A percentile compares a stretch with the other conserved stretches of the same genome.
Conservation (phyloP, 805 yeast species). For the Metschnikowia lachancei region DNA sequence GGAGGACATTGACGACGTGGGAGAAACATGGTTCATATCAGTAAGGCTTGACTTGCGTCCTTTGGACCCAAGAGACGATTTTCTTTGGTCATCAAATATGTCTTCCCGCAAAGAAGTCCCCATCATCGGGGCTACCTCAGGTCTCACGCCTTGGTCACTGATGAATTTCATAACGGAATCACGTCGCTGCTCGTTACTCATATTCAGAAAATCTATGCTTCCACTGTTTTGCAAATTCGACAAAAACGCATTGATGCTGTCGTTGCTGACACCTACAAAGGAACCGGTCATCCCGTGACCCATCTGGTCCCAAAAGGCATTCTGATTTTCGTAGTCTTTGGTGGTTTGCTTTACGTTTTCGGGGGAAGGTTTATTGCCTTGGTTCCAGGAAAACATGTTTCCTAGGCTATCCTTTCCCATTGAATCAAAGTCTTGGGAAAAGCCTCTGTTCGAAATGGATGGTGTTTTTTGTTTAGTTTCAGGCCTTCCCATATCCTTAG, state of each 20-base stretch:
- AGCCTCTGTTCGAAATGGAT: slow-evolving; percentile 12
- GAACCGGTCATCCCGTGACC: slow-evolving; percentile 27
- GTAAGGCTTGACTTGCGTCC: slow-evolving; percentile 3
- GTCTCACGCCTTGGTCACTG: slow-evolving; percentile 30
- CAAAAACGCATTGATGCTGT: slow-evolving; percentile 33
- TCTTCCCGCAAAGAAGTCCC: slow-evolving; percentile 36
- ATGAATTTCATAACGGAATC: slow-evolving; percentile 39
- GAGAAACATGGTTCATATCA: slow-evolving; percentile 27
- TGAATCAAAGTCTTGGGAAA: slow-evolving; percentile 25
- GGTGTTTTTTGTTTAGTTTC: slow-evolving; percentile 2
- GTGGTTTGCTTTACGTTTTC: slow-evolving; percentile 13
- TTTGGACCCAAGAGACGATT: slow-evolving; percentile 1
- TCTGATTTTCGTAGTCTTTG: slow-evolving; percentile 12
- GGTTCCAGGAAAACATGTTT: slow-evolving; percentile 31
- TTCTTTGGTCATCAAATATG: slow-evolving; percentile 30
- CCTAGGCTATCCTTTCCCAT: slow-evolving; percentile 32
- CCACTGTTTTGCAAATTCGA: slow-evolving; percentile 36
- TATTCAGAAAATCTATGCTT: slow-evolving; percentile 36
- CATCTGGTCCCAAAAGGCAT: slow-evolving; percentile 28
- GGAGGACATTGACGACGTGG: slow-evolving; percentile 38
- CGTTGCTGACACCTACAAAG: slow-evolving; percentile 29
- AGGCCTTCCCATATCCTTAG: slow-evolving; percentile 6
- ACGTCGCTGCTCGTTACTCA: slow-evolving; percentile 41
- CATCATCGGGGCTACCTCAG: slow-evolving; percentile 10
- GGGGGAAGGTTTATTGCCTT: slow-evolving; percentile 10